Evolutionary conservation across 208 protist genomes (phyloP).

Genomic region (Leishmania braziliensis): DNA sequence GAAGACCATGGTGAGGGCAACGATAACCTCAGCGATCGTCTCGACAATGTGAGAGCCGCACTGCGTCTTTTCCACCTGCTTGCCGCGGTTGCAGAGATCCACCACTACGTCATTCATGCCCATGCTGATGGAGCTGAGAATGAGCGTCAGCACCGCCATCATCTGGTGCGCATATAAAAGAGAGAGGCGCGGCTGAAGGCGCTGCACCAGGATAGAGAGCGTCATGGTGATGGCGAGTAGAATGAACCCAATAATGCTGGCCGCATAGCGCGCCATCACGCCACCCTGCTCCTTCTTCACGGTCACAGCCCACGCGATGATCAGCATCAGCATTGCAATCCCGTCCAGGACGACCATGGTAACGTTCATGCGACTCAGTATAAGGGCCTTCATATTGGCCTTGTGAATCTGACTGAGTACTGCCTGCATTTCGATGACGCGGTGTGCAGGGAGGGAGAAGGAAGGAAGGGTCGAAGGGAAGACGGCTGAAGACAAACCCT

Average conservation of each 20-base stretch:
- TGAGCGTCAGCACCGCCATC: conserved; percentile 64
- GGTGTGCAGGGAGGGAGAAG: neutral
- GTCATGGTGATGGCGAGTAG: conserved; percentile 58
- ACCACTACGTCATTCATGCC: conserved; percentile 84
- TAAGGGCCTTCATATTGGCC: conserved; percentile 75
- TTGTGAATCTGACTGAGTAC: conserved; percentile 66
- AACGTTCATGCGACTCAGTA: conserved; percentile 71
- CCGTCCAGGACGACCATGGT: conserved; percentile 57
- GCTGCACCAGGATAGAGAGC: conserved; percentile 62
- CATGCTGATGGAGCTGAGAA: conserved; percentile 69
- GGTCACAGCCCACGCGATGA: conserved; percentile 64
- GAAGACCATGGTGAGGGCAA: conserved; percentile 67
- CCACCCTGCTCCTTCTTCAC: conserved; percentile 53
- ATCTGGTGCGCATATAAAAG: conserved; percentile 78
- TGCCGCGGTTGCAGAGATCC: conserved; percentile 60
- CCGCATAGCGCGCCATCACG: conserved; percentile 51
- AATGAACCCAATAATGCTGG: conserved; percentile 66
- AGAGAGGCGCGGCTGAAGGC: conserved; percentile 55
- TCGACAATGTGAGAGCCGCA: conserved; percentile 71
- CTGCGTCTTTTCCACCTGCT: conserved; percentile 26
- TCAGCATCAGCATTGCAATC: conserved; percentile 66
- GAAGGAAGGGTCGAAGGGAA: conserved; percentile 7
- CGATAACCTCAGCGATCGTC: conserved; percentile 64
- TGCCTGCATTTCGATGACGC: conserved; percentile 54
- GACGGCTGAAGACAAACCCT: neutral